phyloP scores from a whole-genome alignment of 73 alveolate species.

The Blepharisma stoltei region DNA sequence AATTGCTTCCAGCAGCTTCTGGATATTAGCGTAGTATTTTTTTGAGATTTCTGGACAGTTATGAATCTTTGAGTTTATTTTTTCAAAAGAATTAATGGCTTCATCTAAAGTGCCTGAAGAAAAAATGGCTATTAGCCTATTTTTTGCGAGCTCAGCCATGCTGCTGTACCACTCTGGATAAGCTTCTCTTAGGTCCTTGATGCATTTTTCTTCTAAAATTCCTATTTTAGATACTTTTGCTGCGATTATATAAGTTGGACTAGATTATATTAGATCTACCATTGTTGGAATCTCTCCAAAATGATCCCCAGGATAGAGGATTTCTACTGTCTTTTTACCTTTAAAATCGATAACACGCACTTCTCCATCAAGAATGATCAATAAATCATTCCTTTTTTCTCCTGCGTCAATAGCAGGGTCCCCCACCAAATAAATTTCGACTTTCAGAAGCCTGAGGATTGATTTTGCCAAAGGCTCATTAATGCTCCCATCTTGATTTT shows the following conservation, averaged over 20 bases:
- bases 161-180: slow-evolving; percentile 47
- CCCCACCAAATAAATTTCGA: slow-evolving; percentile 41
- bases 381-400: slow-evolving; percentile 41
- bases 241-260: background rate
- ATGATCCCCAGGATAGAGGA: slow-evolving; percentile 47
- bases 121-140: background rate
- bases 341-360: slow-evolving; percentile 46
- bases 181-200: slow-evolving; percentile 36
- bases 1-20: slow-evolving; percentile 12
- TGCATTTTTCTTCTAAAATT: slow-evolving; percentile 6
- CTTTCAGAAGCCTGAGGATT: slow-evolving; percentile 34
- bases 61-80: background rate
- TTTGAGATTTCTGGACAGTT: background rate
- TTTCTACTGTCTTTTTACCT: slow-evolving; percentile 35
- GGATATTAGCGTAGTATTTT: background rate
- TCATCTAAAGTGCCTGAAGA: background rate
- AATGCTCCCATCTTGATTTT: background rate
- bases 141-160: slow-evolving; percentile 30
- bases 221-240: background rate
- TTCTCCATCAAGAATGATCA: slow-evolving; percentile 56
- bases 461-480: slow-evolving; percentile 37
- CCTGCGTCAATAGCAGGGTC: slow-evolving; percentile 56
- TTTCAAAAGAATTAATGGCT: background rate
- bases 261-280: background rate
- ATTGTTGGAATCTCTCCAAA: slow-evolving; percentile 41